Evolutionary conservation across 2,329 filamentous ascomycete species (phyloP), one percentile per base, ranked within the genome.

Genomic region (Orbilia quercus): DNA sequence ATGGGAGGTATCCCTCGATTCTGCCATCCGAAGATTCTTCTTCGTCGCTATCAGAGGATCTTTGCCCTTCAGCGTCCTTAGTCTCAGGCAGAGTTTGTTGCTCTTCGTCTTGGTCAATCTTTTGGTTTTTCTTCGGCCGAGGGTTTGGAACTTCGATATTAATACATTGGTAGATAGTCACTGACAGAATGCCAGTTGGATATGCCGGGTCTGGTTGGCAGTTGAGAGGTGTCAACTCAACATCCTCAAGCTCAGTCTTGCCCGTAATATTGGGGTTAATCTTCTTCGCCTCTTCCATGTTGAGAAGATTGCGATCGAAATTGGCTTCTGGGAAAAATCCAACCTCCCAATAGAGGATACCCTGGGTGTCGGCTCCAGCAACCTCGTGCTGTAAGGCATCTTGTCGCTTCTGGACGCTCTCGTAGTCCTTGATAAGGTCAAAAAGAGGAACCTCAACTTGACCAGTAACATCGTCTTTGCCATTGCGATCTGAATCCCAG

Each of bases 361-460:
- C 94, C 0, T 95, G 95, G 92, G 98, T 97, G 55, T 87, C 86
- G 76, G 88, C 93, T 11, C 90, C 92, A 18, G 91, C 89, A 77
- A 95, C 90, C 82, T 96, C 88, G 11, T 94, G 94, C 23, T 87
- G 84, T 0, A 98, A 86, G 77, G 89, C 92, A 0, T 92, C 96
- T 7, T 91, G 85, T 77, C 96, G 92, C 2, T 91, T 90, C 77
- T 93, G 96, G 91, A 97, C 96, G 78, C 90, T 91, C 40, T 93
- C 91, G 0, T 94, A 92, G 79, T 97, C 90, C 78, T 96, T 90
- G 69, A 98, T 96, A 82, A 99, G 89, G 80, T 97, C 92, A 77
- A 96, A 92, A 79, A 98, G 92, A 36, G 91, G 94, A 1, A 98
- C 83, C 79, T 98, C 93, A 16, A 98, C 88, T 81, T 97, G 97